Evolutionary conservation across 768 basidiomycete species (phyloP).

Genomic region (Auriscalpium vulgare): DNA sequence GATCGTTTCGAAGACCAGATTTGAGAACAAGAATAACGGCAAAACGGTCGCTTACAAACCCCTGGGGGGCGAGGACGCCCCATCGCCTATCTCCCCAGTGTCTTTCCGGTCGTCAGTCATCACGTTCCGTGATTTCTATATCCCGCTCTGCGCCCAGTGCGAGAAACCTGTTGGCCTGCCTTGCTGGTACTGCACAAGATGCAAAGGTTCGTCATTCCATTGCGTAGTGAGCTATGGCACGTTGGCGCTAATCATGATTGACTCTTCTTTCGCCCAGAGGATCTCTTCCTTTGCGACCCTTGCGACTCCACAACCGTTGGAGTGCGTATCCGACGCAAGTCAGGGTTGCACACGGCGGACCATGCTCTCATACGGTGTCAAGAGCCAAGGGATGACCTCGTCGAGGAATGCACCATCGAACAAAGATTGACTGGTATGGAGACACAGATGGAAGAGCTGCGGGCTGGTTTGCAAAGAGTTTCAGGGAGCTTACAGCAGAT

Average conservation of each 20-base stretch:
- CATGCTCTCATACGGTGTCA: no score
- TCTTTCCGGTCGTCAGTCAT: neutral
- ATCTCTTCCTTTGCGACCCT: neutral
- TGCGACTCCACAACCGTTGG: neutral
- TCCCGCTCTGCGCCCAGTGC: neutral
- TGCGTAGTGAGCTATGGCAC: neutral
- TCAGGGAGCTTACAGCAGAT: no score
- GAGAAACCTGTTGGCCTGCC: neutral
- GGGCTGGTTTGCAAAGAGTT: no score
- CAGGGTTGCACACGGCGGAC: no score
- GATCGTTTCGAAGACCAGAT: neutral
- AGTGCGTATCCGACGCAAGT: no score
- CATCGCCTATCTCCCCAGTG: neutral
- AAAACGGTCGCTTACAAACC: neutral
- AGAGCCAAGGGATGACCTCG: no score
- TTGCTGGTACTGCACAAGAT: neutral
- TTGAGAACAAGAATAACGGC: neutral
- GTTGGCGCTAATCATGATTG: neutral
- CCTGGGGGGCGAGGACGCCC: neutral
- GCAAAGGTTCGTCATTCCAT: neutral
- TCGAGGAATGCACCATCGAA: no score
- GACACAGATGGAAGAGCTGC: no score
- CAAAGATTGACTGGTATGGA: no score
- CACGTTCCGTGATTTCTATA: neutral
- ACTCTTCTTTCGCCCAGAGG: neutral